Percentiles rank a stretch among this genome's conserved stretches.
Evolutionary conservation across 768 basidiomycete genomes (phyloP).

Genomic region (Stropharia rugosoannulata): DNA sequence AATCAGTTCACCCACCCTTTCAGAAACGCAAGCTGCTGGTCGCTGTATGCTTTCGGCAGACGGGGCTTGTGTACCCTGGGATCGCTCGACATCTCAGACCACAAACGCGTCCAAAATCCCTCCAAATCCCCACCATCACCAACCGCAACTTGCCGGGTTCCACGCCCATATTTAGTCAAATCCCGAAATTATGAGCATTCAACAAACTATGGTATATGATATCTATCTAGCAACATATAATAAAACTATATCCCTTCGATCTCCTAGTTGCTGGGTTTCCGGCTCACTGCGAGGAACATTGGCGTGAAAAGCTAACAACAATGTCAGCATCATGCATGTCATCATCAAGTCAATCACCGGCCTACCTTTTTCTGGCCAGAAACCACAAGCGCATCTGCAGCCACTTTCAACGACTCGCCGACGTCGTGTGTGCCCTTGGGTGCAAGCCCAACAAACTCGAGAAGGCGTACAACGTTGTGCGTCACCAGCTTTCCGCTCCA

Average conservation of each 20-base stretch:
- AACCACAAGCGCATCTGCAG: constrained; percentile 74
- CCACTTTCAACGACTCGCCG: constrained; percentile 83
- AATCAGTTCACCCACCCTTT: constrained; percentile 35
- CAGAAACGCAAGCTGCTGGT: constrained; percentile 60
- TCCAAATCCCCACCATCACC: constrained; percentile 17
- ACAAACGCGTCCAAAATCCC: constrained; percentile 20
- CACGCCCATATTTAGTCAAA: constrained; percentile 16
- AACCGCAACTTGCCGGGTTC: constrained; percentile 32
- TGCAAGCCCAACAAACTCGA: constrained; percentile 78
- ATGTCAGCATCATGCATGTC: constrained; percentile 3
- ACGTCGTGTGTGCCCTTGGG: constrained; percentile 94
- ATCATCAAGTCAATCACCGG: constrained; percentile 7
- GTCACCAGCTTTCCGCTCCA: constrained; percentile 83
- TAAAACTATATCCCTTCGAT: neutral
- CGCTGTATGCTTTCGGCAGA: constrained; percentile 63
- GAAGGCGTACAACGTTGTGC: constrained; percentile 70
- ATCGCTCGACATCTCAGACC: constrained; percentile 46
- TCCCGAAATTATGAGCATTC: constrained; percentile 12
- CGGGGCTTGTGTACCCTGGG: constrained; percentile 66
- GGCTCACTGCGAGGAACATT: constrained; percentile 72
- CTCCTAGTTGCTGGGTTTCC: constrained; percentile 51
- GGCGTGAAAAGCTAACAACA: constrained; percentile 75
- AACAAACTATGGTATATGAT: constrained; percentile 17
- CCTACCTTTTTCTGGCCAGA: constrained; percentile 85
- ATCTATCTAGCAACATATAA: constrained; percentile 7